Percentiles rank a stretch among this genome's conserved stretches.
phyloP scores from a whole-genome alignment of 768 basidiomycete species.

The Daedalea quercina region DNA sequence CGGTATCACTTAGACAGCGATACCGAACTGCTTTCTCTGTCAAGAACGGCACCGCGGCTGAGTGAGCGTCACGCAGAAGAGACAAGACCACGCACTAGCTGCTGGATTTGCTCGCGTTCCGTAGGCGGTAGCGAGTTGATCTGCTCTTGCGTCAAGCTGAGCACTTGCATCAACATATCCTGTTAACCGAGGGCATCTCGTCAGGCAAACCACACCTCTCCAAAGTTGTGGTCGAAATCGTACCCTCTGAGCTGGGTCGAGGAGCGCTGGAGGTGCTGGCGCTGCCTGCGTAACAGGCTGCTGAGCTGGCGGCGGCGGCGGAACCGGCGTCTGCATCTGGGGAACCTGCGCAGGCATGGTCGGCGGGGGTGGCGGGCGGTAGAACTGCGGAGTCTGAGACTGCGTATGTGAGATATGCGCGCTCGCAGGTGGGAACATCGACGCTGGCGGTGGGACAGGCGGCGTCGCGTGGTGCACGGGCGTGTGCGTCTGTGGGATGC shows the following conservation, averaged over 20 bases:
- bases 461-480: slow-evolving; percentile 17
- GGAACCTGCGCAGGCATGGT: slow-evolving; percentile 12
- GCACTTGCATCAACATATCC: slow-evolving; percentile 84
- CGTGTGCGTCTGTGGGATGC: slow-evolving; percentile 10
- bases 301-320: slow-evolving; percentile 25
- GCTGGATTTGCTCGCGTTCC: slow-evolving; percentile 74
- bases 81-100: slow-evolving; percentile 45
- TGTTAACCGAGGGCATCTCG: slow-evolving; percentile 23
- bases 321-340: slow-evolving; percentile 22
- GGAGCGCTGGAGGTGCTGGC: slow-evolving; percentile 24
- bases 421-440: slow-evolving; percentile 20
- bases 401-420: slow-evolving; percentile 13
- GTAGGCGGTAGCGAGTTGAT: slow-evolving; percentile 73
- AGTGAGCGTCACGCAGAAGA: background rate
- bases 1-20: background rate
- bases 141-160: slow-evolving; percentile 76
- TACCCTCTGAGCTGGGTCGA: slow-evolving; percentile 49
- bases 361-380: slow-evolving; percentile 23
- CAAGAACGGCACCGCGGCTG: background rate
- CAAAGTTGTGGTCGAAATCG: slow-evolving; percentile 9
- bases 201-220: slow-evolving; percentile 10
- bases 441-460: slow-evolving; percentile 16
- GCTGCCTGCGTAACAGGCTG: slow-evolving; percentile 25
- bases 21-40: slow-evolving; percentile 4
- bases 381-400: slow-evolving; percentile 13